Percentiles rank a stretch among this genome's conserved stretches.
Evolutionary conservation across 2,329 filamentous ascomycete genomes (phyloP).

Genomic region (Leptographium radiaticola): DNA sequence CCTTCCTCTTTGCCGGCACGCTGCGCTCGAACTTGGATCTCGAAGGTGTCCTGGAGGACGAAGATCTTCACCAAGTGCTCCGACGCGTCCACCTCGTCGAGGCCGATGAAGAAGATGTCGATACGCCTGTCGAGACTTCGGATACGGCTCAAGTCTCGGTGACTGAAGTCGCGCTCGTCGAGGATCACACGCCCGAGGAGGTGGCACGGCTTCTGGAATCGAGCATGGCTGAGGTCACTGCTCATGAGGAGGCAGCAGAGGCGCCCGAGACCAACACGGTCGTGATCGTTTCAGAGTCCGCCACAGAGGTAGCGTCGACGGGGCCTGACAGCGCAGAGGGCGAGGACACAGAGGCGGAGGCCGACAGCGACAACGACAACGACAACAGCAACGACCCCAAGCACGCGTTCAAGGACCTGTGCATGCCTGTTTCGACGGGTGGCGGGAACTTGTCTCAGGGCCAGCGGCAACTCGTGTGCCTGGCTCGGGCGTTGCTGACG

Average conservation of each 20-base stretch:
- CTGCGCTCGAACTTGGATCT: conserved; percentile 51
- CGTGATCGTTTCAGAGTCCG: conserved; percentile 3
- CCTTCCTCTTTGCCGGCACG: conserved; percentile 52
- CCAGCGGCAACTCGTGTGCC: conserved; percentile 33
- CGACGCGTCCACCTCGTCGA: conserved; percentile 47
- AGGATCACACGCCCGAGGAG: conserved; percentile 6
- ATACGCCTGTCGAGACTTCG: not conserved
- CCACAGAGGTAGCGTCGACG: conserved; percentile 8
- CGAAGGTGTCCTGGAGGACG: conserved; percentile 45
- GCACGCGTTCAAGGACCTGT: conserved; percentile 20
- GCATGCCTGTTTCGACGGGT: conserved; percentile 18
- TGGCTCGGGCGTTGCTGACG: conserved; percentile 31
- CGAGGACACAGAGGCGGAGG: not conserved
- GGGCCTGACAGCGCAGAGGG: conserved; percentile 1
- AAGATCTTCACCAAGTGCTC: conserved; percentile 46
- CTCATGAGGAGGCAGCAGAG: conserved; percentile 11
- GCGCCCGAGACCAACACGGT: conserved; percentile 3
- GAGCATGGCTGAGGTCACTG: conserved; percentile 4
- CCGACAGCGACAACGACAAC: not conserved
- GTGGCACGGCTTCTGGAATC: conserved; percentile 6
- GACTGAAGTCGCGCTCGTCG: not conserved
- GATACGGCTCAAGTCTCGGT: not conserved
- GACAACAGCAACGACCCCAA: conserved; percentile 5
- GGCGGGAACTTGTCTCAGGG: conserved; percentile 29
- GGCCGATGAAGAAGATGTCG: conserved; percentile 22